A percentile compares a stretch with the other conserved stretches of the same genome.
Conservation (phyloP, 306 rosid genomes). For the Quercus parvula region DNA sequence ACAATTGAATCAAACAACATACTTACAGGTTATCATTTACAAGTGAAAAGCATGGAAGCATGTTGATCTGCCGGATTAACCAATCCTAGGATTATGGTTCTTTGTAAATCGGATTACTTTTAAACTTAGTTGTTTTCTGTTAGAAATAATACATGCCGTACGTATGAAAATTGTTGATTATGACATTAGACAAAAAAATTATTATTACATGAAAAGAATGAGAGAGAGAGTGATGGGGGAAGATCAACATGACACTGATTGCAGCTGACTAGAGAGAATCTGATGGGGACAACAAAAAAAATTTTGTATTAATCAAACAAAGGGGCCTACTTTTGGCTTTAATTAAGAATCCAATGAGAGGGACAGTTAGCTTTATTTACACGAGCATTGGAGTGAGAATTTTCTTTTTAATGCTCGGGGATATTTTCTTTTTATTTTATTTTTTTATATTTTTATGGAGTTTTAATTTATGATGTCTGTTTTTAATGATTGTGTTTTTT, state of each 20-base stretch:
- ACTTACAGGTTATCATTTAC: no score
- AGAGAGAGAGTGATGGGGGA: background rate
- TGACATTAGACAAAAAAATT: background rate
- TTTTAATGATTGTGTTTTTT: no score
- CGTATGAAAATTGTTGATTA: no score
- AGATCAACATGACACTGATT: background rate
- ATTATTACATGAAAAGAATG: background rate
- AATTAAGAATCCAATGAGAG: background rate
- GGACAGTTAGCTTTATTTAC: no score
- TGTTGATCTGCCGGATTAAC: background rate
- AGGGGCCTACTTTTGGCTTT: background rate
- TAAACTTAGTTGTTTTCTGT: background rate
- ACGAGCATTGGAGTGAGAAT: no score
- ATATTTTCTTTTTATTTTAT: no score
- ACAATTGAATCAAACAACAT: no score
- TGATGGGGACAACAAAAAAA: background rate
- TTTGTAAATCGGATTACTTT: background rate
- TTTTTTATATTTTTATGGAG: no score
- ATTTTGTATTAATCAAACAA: background rate
- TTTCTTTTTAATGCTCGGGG: no score
- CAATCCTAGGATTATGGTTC: background rate
- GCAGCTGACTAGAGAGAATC: background rate
- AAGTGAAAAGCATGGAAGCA: background rate
- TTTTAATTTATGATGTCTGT: fast-evolving
- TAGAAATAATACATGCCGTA: background rate